Percentiles rank a stretch among this genome's conserved stretches.
Conservation (phyloP, 2,329 filamentous ascomycete genomes). For the Chaetomiaceae sp. region DNA sequence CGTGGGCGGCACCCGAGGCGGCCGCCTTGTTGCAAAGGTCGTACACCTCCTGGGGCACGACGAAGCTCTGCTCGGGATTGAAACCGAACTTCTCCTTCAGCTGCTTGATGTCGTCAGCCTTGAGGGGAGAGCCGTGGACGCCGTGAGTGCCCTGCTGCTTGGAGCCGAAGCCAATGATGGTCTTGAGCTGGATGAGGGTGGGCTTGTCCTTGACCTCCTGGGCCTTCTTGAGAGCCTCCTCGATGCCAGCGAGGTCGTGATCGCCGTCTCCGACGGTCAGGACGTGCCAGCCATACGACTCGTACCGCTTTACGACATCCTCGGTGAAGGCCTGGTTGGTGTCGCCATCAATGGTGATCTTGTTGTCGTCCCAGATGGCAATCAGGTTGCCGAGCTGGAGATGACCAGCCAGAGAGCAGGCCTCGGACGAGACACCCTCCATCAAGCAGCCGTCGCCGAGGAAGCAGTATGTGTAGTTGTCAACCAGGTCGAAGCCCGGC, state of each 20-base stretch:
- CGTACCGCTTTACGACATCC: slow-evolving; percentile 90
- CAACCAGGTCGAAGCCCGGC: slow-evolving; percentile 81
- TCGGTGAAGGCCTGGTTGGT: slow-evolving; percentile 96
- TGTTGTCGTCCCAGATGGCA: slow-evolving; percentile 96
- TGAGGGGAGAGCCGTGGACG: slow-evolving; percentile 94
- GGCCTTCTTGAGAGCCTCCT: slow-evolving; percentile 79
- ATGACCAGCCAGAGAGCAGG: slow-evolving; percentile 87
- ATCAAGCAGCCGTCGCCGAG: slow-evolving; percentile 97
- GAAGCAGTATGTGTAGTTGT: slow-evolving; percentile 97
- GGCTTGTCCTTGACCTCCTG: slow-evolving; percentile 94
- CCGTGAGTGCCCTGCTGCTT: slow-evolving; percentile 87
- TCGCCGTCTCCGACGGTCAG: slow-evolving; percentile 83
- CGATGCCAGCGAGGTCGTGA: slow-evolving; percentile 79
- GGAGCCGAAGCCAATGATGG: slow-evolving; percentile 95
- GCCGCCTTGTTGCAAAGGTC: slow-evolving; percentile 83
- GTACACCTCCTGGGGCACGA: slow-evolving; percentile 91
- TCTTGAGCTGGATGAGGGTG: slow-evolving; percentile 91
- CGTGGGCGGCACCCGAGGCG: slow-evolving; percentile 77
- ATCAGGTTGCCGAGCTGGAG: slow-evolving; percentile 98
- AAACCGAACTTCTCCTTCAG: slow-evolving; percentile 96
- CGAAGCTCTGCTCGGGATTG: slow-evolving; percentile 89
- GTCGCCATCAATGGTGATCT: slow-evolving; percentile 92
- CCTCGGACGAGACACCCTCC: slow-evolving; percentile 95
- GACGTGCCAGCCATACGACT: slow-evolving; percentile 95
- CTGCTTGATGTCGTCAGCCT: slow-evolving; percentile 88